Evolutionary conservation across 2,329 filamentous ascomycete genomes (phyloP).

Genomic region (Diaporthe batatas): DNA sequence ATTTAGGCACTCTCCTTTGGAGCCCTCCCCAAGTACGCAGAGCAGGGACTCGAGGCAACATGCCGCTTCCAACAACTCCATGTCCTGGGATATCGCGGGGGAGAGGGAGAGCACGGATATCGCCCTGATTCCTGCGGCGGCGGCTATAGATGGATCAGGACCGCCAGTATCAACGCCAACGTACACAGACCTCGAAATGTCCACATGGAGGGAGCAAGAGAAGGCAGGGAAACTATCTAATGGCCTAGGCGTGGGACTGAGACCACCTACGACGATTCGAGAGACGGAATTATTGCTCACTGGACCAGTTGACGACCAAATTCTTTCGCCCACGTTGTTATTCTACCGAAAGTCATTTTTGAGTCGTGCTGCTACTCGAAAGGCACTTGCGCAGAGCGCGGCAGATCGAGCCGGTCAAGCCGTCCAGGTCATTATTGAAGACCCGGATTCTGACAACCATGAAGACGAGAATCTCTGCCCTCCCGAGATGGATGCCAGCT

Average conservation of each 20-base stretch:
- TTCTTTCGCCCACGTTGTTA: constrained; percentile 50
- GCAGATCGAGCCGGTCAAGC: constrained; percentile 72
- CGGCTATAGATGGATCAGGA: constrained; percentile 52
- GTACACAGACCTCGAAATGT: not conserved
- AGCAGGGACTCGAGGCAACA: constrained; percentile 41
- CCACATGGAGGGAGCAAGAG: constrained; percentile 61
- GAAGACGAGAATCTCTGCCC: not conserved
- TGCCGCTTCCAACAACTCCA: not conserved
- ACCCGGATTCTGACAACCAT: constrained; percentile 46
- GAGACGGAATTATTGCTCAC: constrained; percentile 64
- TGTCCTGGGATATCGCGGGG: constrained; percentile 43
- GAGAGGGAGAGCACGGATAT: constrained; percentile 50
- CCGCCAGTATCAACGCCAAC: not conserved
- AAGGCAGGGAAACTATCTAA: constrained; percentile 68
- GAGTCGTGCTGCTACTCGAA: constrained; percentile 57
- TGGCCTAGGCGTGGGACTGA: constrained; percentile 69
- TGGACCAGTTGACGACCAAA: constrained; percentile 49
- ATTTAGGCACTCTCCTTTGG: constrained; percentile 33
- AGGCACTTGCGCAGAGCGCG: constrained; percentile 66
- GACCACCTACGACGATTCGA: constrained; percentile 58
- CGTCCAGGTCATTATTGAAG: constrained; percentile 69
- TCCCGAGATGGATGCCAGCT: constrained; percentile 57
- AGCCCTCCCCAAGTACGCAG: constrained; percentile 56
- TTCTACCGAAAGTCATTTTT: constrained; percentile 54
- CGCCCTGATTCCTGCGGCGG: constrained; percentile 57